Evolutionary conservation across 2,329 filamentous ascomycete genomes (phyloP), one percentile per base, ranked within the genome.

Genomic region (Uncinocarpus reesii): DNA sequence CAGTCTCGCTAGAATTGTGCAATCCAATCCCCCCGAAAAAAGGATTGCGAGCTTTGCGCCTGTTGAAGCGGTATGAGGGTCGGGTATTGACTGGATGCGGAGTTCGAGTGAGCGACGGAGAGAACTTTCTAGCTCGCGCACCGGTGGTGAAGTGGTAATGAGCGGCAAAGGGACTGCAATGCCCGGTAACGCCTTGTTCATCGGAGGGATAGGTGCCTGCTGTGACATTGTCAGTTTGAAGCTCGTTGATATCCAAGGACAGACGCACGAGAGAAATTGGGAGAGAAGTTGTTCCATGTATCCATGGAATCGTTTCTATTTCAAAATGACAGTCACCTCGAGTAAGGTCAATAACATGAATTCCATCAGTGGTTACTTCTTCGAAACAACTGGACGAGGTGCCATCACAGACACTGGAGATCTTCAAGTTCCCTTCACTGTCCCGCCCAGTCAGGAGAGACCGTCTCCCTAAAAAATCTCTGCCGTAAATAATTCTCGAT

Each of bases 1-100:
- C 20, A 96, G 67, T 36, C 88, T 79, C 18, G 90, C 90, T 42
- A 98, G 72, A 0, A 95, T 73, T 0, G 89, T 90, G 62, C 92
- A 96, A 64, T 98, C 92, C 5, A 98, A 75, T 0, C 92, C 92
- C 1, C 92, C 92, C 0, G 92, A 98, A 64, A 96, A 98, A 0
- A 98, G 71, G 1, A 98, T 73, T 0, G 87, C 88, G 11, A 95
- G 65, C 56, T 67, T 67, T 37, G 67, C 58, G 44, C 55, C 31
- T 28, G 53, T 52, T 18, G 53, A 57, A 52, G 42, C 63, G 35
- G 52, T 57, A 8, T 74, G 77, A 1, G 78, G 79, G 38, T 71
- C 59, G 0, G 84, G 84, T 4, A 93, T 77, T 35, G 79, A 72
- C 7, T 79, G 64, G 13, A 88, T 72, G 35, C 86, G 79, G 6